Conservation (phyloP, 2,329 filamentous ascomycete species). For the Neopestalotiopsis rosae region DNA sequence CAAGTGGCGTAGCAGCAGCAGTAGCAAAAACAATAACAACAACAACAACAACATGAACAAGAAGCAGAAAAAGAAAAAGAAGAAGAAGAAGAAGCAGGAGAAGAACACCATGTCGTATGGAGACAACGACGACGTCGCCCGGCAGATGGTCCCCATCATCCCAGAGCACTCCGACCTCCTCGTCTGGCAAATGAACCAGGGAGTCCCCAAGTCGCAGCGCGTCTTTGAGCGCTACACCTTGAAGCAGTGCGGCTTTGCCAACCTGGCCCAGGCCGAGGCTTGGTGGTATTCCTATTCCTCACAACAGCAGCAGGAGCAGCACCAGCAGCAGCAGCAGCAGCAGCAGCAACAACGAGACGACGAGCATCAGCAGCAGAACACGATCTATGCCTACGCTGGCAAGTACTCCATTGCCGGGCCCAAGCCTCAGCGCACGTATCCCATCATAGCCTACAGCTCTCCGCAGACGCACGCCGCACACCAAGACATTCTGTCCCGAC, state of each 20-base stretch:
- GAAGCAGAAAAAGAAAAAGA: neutral
- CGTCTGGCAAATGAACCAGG: too few relatives aligned
- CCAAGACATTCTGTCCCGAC: too few relatives aligned
- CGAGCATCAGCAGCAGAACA: neutral
- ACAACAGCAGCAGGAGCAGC: neutral
- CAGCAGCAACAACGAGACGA: neutral
- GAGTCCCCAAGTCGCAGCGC: too few relatives aligned
- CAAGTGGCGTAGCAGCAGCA: neutral
- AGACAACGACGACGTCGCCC: too few relatives aligned
- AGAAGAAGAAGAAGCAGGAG: too few relatives aligned
- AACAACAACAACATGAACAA: neutral
- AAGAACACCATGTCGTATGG: too few relatives aligned
- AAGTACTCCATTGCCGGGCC: neutral
- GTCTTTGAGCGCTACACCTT: too few relatives aligned
- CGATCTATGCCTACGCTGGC: neutral
- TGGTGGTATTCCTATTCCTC: too few relatives aligned
- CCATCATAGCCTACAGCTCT: neutral
- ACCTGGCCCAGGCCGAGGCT: constrained; percentile 2
- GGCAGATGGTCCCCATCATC: too few relatives aligned
- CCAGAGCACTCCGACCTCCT: too few relatives aligned
- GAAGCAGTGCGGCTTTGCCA: constrained; percentile 8
- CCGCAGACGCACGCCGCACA: neutral
- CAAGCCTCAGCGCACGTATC: constrained; percentile 5
- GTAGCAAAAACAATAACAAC: too few relatives aligned
- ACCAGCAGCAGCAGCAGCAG: neutral